A percentile compares a stretch with the other conserved stretches of the same genome.
Evolutionary conservation across 805 yeast species (phyloP).

Genomic region (Candida oleophila): DNA sequence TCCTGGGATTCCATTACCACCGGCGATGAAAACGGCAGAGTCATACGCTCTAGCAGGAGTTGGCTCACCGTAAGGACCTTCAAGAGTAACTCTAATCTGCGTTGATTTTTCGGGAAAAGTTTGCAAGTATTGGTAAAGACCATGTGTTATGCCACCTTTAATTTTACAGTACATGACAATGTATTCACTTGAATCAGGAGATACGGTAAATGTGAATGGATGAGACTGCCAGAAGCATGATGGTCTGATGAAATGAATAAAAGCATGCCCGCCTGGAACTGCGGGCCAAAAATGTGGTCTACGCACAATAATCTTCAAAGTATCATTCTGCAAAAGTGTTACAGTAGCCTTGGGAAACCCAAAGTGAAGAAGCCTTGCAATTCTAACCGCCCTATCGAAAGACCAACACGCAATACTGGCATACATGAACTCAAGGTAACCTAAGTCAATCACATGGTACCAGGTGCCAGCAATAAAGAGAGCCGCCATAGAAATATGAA

Average conservation of each 20-base stretch:
- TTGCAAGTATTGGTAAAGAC: constrained; percentile 24
- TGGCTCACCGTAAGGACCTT: constrained; percentile 70
- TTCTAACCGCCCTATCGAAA: constrained; percentile 31
- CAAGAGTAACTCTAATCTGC: constrained; percentile 37
- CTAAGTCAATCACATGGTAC: constrained; percentile 41
- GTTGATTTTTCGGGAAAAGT: constrained; percentile 26
- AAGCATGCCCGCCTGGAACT: constrained; percentile 41
- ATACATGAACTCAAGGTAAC: constrained; percentile 27
- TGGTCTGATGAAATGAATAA: constrained; percentile 33
- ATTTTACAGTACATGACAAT: constrained; percentile 34
- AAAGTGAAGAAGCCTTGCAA: constrained; percentile 26
- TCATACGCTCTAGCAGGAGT: constrained; percentile 50
- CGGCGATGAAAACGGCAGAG: constrained; percentile 60
- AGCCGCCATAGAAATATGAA: constrained; percentile 38
- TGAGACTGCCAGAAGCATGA: constrained; percentile 43
- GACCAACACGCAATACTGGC: constrained; percentile 37
- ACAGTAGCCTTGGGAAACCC: constrained; percentile 36
- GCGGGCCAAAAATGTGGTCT: constrained; percentile 37
- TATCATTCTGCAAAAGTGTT: constrained; percentile 30
- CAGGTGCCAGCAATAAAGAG: constrained; percentile 44
- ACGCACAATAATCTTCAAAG: constrained; percentile 35
- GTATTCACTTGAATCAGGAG: constrained; percentile 15
- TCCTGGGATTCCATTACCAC: constrained; percentile 76
- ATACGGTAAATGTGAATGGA: constrained; percentile 37
- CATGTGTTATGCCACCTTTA: constrained; percentile 36